Conservation (phyloP, 805 yeast genomes). For the Candida quercuum region DNA sequence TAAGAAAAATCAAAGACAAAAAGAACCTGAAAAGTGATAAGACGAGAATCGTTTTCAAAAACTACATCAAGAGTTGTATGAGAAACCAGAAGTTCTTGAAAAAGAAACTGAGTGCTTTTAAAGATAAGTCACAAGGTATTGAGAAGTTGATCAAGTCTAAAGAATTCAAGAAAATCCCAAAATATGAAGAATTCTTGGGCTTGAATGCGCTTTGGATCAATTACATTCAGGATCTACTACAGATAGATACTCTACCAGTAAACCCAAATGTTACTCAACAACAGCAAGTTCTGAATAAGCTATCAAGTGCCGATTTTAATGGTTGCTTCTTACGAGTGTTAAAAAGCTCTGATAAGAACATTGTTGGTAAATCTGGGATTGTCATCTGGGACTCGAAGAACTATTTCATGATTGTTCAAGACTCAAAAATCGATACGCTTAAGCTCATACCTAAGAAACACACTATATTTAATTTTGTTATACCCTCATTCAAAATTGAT, state of each 20-base stretch:
- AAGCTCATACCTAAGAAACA: slow-evolving; percentile 64
- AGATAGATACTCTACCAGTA: slow-evolving; percentile 20
- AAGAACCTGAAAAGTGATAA: slow-evolving; percentile 12
- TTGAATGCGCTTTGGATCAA: slow-evolving; percentile 69
- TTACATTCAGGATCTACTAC: slow-evolving; percentile 56
- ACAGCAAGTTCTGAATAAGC: slow-evolving; percentile 41
- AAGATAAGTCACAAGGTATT: slow-evolving; percentile 10
- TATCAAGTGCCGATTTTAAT: slow-evolving; percentile 75
- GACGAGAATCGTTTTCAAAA: slow-evolving; percentile 11
- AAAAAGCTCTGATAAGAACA: slow-evolving; percentile 48
- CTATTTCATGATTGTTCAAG: slow-evolving; percentile 56
- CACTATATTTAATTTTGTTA: slow-evolving; percentile 50
- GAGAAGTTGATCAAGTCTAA: slow-evolving; percentile 16
- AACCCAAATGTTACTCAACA: background rate
- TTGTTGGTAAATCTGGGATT: slow-evolving; percentile 65
- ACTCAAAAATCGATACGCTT: slow-evolving; percentile 51
- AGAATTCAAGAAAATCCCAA: slow-evolving; percentile 24
- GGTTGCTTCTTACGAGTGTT: slow-evolving; percentile 65
- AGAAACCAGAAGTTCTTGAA: slow-evolving; percentile 22
- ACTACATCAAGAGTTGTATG: slow-evolving; percentile 11
- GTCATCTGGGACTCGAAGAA: slow-evolving; percentile 82
- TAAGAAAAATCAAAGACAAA: background rate
- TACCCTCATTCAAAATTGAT: slow-evolving; percentile 26
- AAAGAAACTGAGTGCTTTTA: slow-evolving; percentile 11
- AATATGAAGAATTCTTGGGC: slow-evolving; percentile 45